Base-by-base conservation (phyloP, 768 basidiomycete genomes). In the Tephrocybe sp. region DNA sequence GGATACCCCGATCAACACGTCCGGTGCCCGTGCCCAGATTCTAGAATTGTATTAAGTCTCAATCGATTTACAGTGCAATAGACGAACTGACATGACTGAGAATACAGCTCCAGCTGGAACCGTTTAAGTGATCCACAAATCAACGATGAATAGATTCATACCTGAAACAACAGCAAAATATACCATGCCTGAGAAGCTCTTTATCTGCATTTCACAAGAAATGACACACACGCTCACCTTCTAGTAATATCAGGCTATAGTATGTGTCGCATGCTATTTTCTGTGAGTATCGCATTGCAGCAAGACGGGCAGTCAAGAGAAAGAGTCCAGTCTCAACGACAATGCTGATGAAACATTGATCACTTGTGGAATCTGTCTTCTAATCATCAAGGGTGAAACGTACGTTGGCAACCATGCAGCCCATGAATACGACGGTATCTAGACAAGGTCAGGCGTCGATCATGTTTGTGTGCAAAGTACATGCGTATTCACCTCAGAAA, bases 361-460 rank as follows among this genome's bases (percentile, higher is more conserved):
- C 5, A 16, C 4, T 25, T 11, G 16, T n/a, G 19, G 27, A 19
- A n/a, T 37, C 12, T n/a, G n/a, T n/a, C n/a, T n/a, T n/a, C n/a
- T n/a, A n/a, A 18, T 21, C 4, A 24, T 34, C 15, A 13, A 31
- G 23, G 25, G n/a, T 22, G 16, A 22, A 37, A 49, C 51, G 13
- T 19, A 56, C 55, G 51, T 56, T 8, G 55, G 55, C 30, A 56
- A 15, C 51, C 51, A 56, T 5, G 22, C 21, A 40, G 42, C 21
- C 55, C 55, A 53, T 19, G 42, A n/a, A 23, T 47, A 50, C 13
- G 50, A 36, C 13, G 47, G 51, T 23, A 42, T 44, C 55, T 56
- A n/a, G 19, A 7, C 12, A 33, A 21, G 21, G 21, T 29, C 4
- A 49, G 18, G 13, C 16, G 16, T 7, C 15, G 36, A 27, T 30